Evolutionary conservation across 345 rosid species (phyloP).

Genomic region (Camelina hispida): DNA sequence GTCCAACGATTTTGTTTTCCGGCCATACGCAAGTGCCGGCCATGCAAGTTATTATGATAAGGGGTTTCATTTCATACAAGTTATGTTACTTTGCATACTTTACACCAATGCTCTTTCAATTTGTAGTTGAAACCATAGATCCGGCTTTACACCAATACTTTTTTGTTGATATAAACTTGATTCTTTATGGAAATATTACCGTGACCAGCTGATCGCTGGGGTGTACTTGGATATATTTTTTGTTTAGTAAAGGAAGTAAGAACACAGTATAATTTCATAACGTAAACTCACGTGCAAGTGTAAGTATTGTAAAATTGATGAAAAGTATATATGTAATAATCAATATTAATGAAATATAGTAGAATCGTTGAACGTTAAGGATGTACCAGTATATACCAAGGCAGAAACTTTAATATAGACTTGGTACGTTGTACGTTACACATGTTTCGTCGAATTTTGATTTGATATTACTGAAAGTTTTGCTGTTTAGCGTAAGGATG

Average conservation of each 20-base stretch:
- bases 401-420: no score
- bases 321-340: background rate
- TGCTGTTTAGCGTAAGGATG: background rate
- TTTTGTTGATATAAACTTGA: background rate
- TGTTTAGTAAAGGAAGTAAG: background rate
- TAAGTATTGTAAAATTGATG: background rate
- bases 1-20: no score
- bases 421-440: background rate
- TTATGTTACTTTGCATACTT: background rate
- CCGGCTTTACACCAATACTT: background rate
- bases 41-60: background rate
- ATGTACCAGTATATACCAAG: no score
- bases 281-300: background rate
- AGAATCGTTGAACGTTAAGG: background rate
- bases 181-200: background rate
- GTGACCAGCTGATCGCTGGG: background rate
- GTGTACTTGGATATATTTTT: background rate
- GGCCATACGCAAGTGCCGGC: background rate
- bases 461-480: constrained; percentile 7
- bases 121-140: background rate
- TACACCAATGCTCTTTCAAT: background rate
- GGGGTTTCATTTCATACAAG: no score
- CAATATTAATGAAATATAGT: background rate
- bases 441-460: background rate
- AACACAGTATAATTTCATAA: background rate